Evolutionary conservation across 805 yeast species (phyloP).

Genomic region (Cyberlindnera xylosilytica): DNA sequence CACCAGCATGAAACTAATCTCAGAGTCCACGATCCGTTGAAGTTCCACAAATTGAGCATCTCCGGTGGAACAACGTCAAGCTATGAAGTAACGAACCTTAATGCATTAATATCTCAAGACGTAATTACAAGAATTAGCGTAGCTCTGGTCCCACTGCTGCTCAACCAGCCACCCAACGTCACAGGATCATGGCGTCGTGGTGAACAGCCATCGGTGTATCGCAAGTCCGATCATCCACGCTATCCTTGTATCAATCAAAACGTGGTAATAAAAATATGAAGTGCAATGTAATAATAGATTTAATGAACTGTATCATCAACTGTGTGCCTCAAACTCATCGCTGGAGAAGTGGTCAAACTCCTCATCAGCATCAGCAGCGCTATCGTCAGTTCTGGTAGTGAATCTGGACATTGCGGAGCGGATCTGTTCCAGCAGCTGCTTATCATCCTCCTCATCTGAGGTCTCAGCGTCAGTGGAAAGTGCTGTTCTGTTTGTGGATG

Average conservation of each 20-base stretch:
- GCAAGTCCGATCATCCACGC: too few species aligned
- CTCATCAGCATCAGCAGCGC: constrained; percentile 51
- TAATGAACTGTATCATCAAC: too few species aligned
- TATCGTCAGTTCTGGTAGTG: constrained; percentile 16
- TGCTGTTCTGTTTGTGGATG: constrained; percentile 9
- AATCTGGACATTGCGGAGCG: constrained; percentile 39
- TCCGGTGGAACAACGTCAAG: not conserved
- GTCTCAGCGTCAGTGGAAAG: constrained; percentile 5
- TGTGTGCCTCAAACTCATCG: constrained; percentile 57
- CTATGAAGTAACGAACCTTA: not conserved
- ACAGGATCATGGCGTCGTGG: too few species aligned
- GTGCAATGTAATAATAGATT: too few species aligned
- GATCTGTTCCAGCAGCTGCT: constrained; percentile 37
- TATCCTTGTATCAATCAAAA: too few species aligned
- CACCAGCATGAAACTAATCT: constrained; percentile 22
- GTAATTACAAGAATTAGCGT: too few species aligned
- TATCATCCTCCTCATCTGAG: constrained; percentile 27
- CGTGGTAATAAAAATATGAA: too few species aligned
- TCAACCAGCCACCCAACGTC: too few species aligned
- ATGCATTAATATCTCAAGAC: too few species aligned
- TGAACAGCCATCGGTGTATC: too few species aligned
- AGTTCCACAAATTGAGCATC: too few species aligned
- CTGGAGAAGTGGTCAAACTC: constrained; percentile 35
- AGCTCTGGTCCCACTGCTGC: too few species aligned
- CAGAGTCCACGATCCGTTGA: constrained; percentile 18